Percentiles rank a stretch among this genome's conserved stretches.
Conservation (phyloP, 2,329 filamentous ascomycete species). For the Fusarium tuaranense region DNA sequence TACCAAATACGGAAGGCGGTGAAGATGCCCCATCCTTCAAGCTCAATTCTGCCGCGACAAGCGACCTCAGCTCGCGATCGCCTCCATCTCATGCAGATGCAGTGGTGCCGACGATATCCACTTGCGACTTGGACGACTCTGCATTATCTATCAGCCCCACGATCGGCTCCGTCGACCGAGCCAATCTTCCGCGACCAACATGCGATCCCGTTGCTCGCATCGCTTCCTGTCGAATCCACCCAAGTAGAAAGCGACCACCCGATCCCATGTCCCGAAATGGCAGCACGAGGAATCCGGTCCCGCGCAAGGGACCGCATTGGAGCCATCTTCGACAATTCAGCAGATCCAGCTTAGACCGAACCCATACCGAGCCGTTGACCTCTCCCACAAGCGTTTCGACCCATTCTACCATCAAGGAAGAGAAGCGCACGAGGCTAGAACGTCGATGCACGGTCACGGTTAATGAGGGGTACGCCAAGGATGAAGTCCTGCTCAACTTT, state of each 20-base stretch:
- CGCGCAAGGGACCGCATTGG: constrained; percentile 63
- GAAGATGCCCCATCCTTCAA: constrained; percentile 1
- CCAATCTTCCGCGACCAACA: constrained; percentile 31
- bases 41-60: constrained; percentile 44
- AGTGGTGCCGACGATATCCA: constrained; percentile 19
- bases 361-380: constrained; percentile 52
- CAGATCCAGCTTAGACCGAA: constrained; percentile 59
- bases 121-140: constrained; percentile 22
- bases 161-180: constrained; percentile 18
- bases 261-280: constrained; percentile 47
- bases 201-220: constrained; percentile 31
- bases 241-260: constrained; percentile 36
- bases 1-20: constrained; percentile 44
- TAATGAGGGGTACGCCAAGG: constrained; percentile 80
- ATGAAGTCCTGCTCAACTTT: constrained; percentile 84
- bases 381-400: constrained; percentile 64
- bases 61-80: constrained; percentile 28
- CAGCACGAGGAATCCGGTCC: constrained; percentile 42
- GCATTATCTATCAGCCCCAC: constrained; percentile 6
- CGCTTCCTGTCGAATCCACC: constrained; percentile 27
- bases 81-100: constrained; percentile 15
- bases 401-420: constrained; percentile 59
- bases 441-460: constrained; percentile 66
- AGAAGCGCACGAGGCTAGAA: constrained; percentile 52
- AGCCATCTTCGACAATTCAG: constrained; percentile 66